A percentile compares a stretch with the other conserved stretches of the same genome.
Conservation (phyloP, 208 protist species). For the Blastocrithidia nonstop region DNA sequence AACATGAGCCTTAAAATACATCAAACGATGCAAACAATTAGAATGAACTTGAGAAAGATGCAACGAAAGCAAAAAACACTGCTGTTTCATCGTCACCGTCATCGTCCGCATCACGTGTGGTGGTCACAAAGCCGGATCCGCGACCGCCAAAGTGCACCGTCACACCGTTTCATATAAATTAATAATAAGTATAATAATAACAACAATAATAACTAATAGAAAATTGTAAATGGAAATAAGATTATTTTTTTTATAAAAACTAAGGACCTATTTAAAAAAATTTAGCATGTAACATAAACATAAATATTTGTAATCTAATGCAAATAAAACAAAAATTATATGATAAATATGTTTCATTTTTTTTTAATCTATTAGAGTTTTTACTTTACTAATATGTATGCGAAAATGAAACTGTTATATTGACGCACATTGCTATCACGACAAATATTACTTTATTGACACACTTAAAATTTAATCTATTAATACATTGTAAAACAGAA, state of each 20-base stretch:
- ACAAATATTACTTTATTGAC: no score
- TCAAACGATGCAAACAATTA: constrained; percentile 13
- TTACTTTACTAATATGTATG: no score
- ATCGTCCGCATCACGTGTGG: no score
- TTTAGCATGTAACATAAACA: not conserved
- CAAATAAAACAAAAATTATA: constrained; percentile 2
- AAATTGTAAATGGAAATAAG: not conserved
- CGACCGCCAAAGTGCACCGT: constrained; percentile 66
- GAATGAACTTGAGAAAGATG: no score
- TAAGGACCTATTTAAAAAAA: not conserved
- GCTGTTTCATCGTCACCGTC: no score
- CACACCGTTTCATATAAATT: constrained; percentile 39
- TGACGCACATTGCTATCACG: no score
- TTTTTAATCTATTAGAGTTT: no score
- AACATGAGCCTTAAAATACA: constrained; percentile 46
- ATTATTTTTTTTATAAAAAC: not conserved
- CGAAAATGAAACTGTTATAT: no score
- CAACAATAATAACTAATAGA: not conserved
- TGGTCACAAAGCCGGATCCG: constrained; percentile 60
- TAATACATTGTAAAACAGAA: no score
- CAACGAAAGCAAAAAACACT: no score
- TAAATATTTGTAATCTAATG: not conserved
- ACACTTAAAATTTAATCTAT: no score
- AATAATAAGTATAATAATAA: not conserved
- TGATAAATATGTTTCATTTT: no score